These are phyloP conservation scores for Exophiala phaeomuriformis DNA, from an alignment of 2,329 filamentous ascomycete genomes.

Conservation along the genomic window DNA sequence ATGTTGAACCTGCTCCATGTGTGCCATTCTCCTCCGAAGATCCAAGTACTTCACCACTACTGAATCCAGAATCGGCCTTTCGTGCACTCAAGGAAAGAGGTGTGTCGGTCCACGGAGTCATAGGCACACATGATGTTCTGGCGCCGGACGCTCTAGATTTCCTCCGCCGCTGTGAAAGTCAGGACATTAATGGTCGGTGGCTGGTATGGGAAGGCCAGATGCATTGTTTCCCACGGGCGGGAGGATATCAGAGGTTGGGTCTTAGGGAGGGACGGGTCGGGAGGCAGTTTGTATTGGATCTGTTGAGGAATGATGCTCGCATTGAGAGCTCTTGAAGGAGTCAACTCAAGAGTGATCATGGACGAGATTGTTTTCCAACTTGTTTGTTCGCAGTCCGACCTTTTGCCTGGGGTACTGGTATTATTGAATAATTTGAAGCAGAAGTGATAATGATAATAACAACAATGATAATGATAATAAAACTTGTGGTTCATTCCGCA, in stretches of 20 bases:
- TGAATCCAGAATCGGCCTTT: conserved; percentile 35
- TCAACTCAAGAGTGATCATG: too few species aligned
- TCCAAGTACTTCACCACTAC: conserved; percentile 44
- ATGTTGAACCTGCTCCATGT: neutral
- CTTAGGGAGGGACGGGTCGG: conserved; percentile 42
- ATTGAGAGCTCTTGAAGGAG: neutral
- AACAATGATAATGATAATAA: neutral
- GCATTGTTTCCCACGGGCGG: conserved; percentile 52
- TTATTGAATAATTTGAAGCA: too few species aligned
- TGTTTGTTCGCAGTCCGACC: too few species aligned
- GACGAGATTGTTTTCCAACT: too few species aligned
- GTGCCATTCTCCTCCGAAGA: conserved; percentile 28
- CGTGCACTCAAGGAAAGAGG: conserved; percentile 33
- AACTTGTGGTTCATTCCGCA: neutral
- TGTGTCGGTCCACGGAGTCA: conserved; percentile 47
- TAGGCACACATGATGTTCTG: conserved; percentile 48
- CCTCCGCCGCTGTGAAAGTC: conserved; percentile 39
- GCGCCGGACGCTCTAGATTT: conserved; percentile 47
- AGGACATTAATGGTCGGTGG: conserved; percentile 47
- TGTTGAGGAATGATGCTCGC: neutral
- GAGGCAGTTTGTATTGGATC: conserved; percentile 28
- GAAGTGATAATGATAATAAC: too few species aligned
- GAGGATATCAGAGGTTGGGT: conserved; percentile 44
- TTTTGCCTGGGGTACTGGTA: too few species aligned
- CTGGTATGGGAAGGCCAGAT: conserved; percentile 54